Base-by-base conservation (phyloP, 2,329 filamentous ascomycete species). In the Kalaharituber pfeilii region DNA sequence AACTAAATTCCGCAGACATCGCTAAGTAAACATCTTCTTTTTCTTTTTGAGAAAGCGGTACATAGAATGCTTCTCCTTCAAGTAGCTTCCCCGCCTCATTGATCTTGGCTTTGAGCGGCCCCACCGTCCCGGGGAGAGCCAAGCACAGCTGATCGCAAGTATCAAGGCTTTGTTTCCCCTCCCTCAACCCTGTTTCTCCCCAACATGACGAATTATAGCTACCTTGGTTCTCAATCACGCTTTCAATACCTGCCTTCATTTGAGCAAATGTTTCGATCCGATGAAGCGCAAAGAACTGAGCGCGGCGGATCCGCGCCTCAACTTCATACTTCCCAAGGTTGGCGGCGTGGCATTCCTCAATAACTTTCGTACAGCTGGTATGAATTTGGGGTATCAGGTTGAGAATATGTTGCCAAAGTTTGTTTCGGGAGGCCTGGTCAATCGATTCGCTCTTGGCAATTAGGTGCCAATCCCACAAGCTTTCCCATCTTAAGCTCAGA, bases 1-100 rank as follows among this genome's bases (percentile, higher is more conserved):
- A 72, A 0, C 51, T 57, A 39, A 78, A 73, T 57, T 75, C 73
- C 0, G 49, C 53, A 0, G 71, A 64, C 75, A 80, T 79, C 2
- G 76, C 76, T 1, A 58, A 52, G 51, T 74, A 69, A 2, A 79
- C 70, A 0, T 67, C 70, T 30, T 69, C 67, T 62, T 75, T 71
- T 66, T 82, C 76, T 2, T 72, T 69, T 8, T 67, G 69, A 0
- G 70, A 73, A 15, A 79, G 71, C 0, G 68, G 56, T 1, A 66
- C 63, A 64, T 78, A 76, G 58, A 77, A 76, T 1, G 44, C 52
- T n/a, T 33, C 44, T 2, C 30, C 39, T n/a, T 18, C 24, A 1
- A 82, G 64, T 67, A 76, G 72, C 27, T 62, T 67, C 55, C 71
- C 68, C 0, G 67, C 70, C 1, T 67, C 69, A 9, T 73, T 67